Evolutionary conservation across 257 asterid genomes (phyloP).

Genomic region (Przewalskia tangutica): DNA sequence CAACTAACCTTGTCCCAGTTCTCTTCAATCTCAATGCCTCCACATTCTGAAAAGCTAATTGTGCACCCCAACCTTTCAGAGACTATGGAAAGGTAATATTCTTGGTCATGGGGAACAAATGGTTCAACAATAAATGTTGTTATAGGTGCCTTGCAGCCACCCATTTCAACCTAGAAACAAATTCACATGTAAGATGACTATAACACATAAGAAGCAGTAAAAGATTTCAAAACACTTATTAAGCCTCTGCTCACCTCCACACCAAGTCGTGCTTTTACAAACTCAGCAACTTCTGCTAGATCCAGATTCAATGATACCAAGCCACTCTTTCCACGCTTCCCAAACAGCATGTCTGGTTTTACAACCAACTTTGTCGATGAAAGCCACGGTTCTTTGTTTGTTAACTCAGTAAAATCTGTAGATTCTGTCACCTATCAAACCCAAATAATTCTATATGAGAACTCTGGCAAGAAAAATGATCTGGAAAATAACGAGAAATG

Average conservation of each 20-base stretch:
- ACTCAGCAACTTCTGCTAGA: slow-evolving; percentile 79
- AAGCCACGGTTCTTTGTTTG: slow-evolving; percentile 76
- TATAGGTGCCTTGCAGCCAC: slow-evolving; percentile 91
- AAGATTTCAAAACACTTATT: background rate
- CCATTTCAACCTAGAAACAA: slow-evolving; percentile 72
- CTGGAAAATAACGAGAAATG: background rate
- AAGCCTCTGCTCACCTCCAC: slow-evolving; percentile 48
- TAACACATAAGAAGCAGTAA: slow-evolving; percentile 2
- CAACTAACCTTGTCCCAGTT: slow-evolving; percentile 85
- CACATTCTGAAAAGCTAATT: slow-evolving; percentile 91
- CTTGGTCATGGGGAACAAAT: slow-evolving; percentile 81
- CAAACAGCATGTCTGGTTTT: slow-evolving; percentile 90
- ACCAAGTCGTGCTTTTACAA: slow-evolving; percentile 82
- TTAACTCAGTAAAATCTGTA: slow-evolving; percentile 69
- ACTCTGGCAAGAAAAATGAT: background rate
- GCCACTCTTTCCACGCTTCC: slow-evolving; percentile 94
- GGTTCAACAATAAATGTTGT: slow-evolving; percentile 91
- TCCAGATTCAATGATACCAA: slow-evolving; percentile 75
- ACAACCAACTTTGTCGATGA: slow-evolving; percentile 85
- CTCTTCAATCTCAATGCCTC: slow-evolving; percentile 92
- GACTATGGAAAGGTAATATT: slow-evolving; percentile 67
- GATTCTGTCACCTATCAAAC: slow-evolving; percentile 48
- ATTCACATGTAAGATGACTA: slow-evolving; percentile 12
- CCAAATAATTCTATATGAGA: background rate
- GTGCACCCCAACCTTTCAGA: slow-evolving; percentile 85